Evolutionary conservation across 2,329 filamentous ascomycete species (phyloP).

Genomic region (Fusarium tuaranense): DNA sequence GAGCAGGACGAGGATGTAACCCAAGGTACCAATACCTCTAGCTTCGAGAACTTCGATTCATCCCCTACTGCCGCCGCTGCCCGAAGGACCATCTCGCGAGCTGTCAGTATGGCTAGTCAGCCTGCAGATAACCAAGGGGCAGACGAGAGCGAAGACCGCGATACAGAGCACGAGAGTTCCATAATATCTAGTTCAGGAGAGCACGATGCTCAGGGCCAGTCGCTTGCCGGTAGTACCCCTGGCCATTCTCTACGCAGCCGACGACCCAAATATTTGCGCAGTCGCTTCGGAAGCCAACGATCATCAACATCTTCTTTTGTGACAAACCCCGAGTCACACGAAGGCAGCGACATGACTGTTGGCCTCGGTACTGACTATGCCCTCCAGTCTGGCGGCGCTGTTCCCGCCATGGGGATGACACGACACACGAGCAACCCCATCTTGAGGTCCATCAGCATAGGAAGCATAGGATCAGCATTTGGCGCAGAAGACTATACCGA

Average conservation of each 20-base stretch:
- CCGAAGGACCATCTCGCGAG: conserved; percentile 65
- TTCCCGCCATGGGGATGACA: conserved; percentile 65
- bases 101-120: conserved; percentile 59
- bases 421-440: conserved; percentile 67
- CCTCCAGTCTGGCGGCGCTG: conserved; percentile 82
- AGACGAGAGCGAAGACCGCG: conserved; percentile 41
- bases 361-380: conserved; percentile 79
- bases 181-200: conserved; percentile 46
- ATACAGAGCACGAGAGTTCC: conserved; percentile 46
- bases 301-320: conserved; percentile 71
- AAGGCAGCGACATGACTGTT: conserved; percentile 80
- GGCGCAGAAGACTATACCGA: conserved; percentile 71
- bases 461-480: conserved; percentile 81
- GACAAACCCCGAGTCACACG: conserved; percentile 64
- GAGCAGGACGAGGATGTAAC: conserved; percentile 41
- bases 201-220: conserved; percentile 47
- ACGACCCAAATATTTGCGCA: conserved; percentile 70
- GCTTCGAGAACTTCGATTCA: conserved; percentile 65
- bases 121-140: conserved; percentile 34
- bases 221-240: conserved; percentile 57
- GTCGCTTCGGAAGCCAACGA: conserved; percentile 67
- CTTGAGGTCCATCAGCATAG: conserved; percentile 84
- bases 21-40: conserved; percentile 59
- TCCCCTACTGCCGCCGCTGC: conserved; percentile 68
- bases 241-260: conserved; percentile 60